Base-by-base conservation (phyloP, 2,329 filamentous ascomycete species). In the Epicoccum sorghinum region DNA sequence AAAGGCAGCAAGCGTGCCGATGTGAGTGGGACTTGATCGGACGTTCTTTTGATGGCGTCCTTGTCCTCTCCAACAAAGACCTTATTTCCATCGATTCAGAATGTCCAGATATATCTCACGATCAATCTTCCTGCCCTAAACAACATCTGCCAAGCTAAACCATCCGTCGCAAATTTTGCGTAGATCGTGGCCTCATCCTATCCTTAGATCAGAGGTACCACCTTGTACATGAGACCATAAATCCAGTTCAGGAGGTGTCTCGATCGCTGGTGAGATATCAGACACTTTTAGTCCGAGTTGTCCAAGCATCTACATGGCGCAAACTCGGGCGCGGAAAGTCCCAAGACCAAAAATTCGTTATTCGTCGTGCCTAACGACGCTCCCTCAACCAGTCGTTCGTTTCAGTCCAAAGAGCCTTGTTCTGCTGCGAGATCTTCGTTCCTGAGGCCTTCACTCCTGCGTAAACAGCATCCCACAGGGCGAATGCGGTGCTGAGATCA, bases 381-480 rank as follows among this genome's bases (percentile, higher is more conserved):
- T 55, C 59, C 36, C 62, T 48, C 45, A 88, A 71, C 86, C 86
- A 89, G 46, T 79, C 78, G 62, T 87, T 82, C 4, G 82, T 83
- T 50, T 83, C 80, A n/a, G 78, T 78, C 80, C 86, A 88, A 38
- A 80, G 61, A 61, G 82, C 80, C 47, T 79, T 77, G 32, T 82
- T 79, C 25, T 63, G 46, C 60, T 82, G 74, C 29, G 75, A 74
- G 3, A 76, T 64, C 23, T 71, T 47, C 40, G 77, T 79, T 12
- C 80, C 80, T 2, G 81, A 80, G 38, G 74, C 78, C 66, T 85
- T 83, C 27, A 87, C 79, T 13, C 82, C 85, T 48, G 80, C 79
- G 64, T 83, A 85, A 48, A 88, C 83, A 52, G 86, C 85, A 77
- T 86, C 85, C 85, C 85, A 89, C 25, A 89, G 72, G 53, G 80